Conservation (phyloP, 2,329 filamentous ascomycete species). For the Dissoconium aciculare region DNA sequence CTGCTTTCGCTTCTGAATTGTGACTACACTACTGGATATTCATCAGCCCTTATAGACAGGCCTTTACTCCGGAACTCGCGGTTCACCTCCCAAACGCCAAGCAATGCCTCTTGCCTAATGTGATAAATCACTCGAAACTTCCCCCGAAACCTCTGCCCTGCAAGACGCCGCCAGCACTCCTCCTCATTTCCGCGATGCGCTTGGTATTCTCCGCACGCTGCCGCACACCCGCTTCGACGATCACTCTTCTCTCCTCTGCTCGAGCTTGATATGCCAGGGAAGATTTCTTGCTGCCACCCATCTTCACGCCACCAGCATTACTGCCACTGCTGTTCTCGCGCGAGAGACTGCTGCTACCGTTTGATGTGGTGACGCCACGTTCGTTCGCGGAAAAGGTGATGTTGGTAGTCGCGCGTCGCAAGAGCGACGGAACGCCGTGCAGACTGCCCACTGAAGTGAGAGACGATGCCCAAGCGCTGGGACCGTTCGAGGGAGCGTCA, state of each 20-base stretch:
- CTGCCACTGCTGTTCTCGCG: constrained; percentile 14
- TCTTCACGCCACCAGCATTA: constrained; percentile 27
- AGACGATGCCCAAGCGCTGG: constrained; percentile 26
- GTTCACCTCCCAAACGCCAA: too few species aligned
- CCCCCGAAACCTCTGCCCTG: constrained; percentile 26
- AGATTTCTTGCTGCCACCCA: constrained; percentile 42
- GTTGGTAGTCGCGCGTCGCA: constrained; percentile 56
- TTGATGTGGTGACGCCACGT: constrained; percentile 26
- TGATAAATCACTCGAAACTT: constrained; percentile 28
- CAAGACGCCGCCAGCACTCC: constrained; percentile 26
- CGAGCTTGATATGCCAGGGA: constrained; percentile 45
- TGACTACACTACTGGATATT: too few species aligned
- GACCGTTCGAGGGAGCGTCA: constrained; percentile 10
- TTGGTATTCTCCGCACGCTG: constrained; percentile 35
- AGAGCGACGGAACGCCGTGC: constrained; percentile 56
- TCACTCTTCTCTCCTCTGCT: constrained; percentile 39
- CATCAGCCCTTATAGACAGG: too few species aligned
- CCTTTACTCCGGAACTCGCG: too few species aligned
- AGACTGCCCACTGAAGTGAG: constrained; percentile 27
- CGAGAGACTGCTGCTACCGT: constrained; percentile 13
- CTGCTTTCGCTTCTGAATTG: too few species aligned
- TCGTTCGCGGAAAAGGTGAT: constrained; percentile 18
- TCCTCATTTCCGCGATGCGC: constrained; percentile 28
- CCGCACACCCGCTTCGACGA: constrained; percentile 37
- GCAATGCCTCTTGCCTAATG: too few species aligned